phyloP scores from a whole-genome alignment of 805 yeast genomes.

The Saccharomycopsis babjevae region DNA sequence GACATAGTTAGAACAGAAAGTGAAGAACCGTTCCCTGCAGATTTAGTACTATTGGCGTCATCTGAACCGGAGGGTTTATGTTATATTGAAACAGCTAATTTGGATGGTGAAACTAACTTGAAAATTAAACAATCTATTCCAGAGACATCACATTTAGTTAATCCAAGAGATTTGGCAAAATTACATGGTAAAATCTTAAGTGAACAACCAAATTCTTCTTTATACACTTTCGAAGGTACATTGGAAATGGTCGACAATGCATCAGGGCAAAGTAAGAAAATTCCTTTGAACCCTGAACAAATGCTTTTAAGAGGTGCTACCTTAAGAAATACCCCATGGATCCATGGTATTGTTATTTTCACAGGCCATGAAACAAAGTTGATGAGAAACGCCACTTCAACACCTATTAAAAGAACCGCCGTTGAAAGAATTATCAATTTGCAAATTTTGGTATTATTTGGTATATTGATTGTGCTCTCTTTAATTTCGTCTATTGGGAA shows the following conservation, averaged over 20 bases:
- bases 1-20: slow-evolving; percentile 77
- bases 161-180: slow-evolving; percentile 46
- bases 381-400: slow-evolving; percentile 97
- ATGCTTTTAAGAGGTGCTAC: slow-evolving; percentile 91
- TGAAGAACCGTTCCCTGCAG: slow-evolving; percentile 93
- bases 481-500: slow-evolving; percentile 82
- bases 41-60: slow-evolving; percentile 69
- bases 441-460: slow-evolving; percentile 83
- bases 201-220: slow-evolving; percentile 88
- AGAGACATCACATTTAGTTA: slow-evolving; percentile 66
- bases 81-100: slow-evolving; percentile 92
- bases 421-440: slow-evolving; percentile 91
- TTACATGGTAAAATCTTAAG: slow-evolving; percentile 57
- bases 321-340: slow-evolving; percentile 88
- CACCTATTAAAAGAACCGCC: slow-evolving; percentile 95
- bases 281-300: slow-evolving; percentile 85
- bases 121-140: slow-evolving; percentile 83
- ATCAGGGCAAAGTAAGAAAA: slow-evolving; percentile 42
- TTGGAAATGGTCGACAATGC: slow-evolving; percentile 26
- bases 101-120: slow-evolving; percentile 96
- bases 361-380: slow-evolving; percentile 98
- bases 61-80: slow-evolving; percentile 98
- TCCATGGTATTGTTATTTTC: slow-evolving; percentile 84
- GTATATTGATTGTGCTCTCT: slow-evolving; percentile 63
- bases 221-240: slow-evolving; percentile 93